Evolutionary conservation across 192 early-diverging fungal genomes (phyloP), one percentile per base, ranked within the genome.

Genomic region (Linnemannia zychae): DNA sequence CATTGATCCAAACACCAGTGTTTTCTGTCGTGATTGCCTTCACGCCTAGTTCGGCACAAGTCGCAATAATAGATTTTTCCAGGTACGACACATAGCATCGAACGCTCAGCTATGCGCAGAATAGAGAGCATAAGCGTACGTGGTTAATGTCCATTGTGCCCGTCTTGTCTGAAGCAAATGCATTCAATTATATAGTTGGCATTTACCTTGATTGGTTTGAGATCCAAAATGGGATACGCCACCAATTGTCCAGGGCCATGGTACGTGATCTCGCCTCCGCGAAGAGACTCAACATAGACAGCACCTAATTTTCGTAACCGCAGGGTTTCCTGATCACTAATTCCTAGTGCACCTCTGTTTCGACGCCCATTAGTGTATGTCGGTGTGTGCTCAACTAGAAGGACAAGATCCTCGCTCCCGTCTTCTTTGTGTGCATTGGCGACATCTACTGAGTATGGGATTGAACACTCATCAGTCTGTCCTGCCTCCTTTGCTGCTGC

Each of bases 171-270:
- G 28, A 13, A 11, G 12, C 24, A 60, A 60, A 11, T 60, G 5
- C 52, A 20, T 24, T 1, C n/a, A 63, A 31, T 31, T 63, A 31
- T 63, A 15, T 63, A 9, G 31, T 12, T 15, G 15, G 3, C 15
- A 24, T 79, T 68, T 91, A 94, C 95, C 86, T 92, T 72, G 71
- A 94, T 92, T 71, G 94, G 91, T 38, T 90, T 88, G 44, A 99
- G 87, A 86, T 97, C 89, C 22, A 99, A 37, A 67, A 96, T 97
- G 5, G 98, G 98, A 81, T 99, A 99, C 18, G 93, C 96, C 24
- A 99, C 96, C 47, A 99, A 91, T 89, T 99, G 98, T 0, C 98
- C 98, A 9, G 98, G 98, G 0, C 98, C 98, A 87, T 99, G 98
- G 82, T 96, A 99, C 1, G 98, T 99, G 7, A 95, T 93, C 86